A percentile compares a stretch with the other conserved stretches of the same genome.
phyloP scores from a whole-genome alignment of 345 rosid genomes.

The Eucalyptus regnans region DNA sequence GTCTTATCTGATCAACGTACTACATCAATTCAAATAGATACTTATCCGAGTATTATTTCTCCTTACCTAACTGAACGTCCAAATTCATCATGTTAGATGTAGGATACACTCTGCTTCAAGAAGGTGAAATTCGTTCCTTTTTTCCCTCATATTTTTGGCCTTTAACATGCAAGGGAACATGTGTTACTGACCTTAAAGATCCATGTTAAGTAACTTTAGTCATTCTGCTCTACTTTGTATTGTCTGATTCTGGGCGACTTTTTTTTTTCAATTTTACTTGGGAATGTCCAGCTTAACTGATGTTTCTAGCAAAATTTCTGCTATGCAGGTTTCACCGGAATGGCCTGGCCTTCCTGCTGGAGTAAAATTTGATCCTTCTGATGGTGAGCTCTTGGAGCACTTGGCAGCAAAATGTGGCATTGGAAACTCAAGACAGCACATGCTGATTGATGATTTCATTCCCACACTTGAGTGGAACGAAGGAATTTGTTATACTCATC shows the following conservation, averaged over 20 bases:
- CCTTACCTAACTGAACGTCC: neutral
- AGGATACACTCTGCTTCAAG: neutral
- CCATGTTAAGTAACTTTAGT: neutral
- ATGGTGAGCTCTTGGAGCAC: slow-evolving; percentile 56
- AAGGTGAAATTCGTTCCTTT: neutral
- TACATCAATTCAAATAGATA: neutral
- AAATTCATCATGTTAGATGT: neutral
- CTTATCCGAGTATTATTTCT: neutral
- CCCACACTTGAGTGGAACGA: slow-evolving; percentile 39
- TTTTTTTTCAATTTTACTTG: neutral
- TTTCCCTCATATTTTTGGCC: neutral
- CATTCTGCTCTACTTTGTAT: neutral
- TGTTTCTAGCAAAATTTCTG: neutral
- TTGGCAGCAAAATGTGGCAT: slow-evolving; percentile 69
- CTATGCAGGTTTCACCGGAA: slow-evolving; percentile 40
- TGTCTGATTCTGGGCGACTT: neutral
- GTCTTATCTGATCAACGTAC: neutral
- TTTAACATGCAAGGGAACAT: neutral
- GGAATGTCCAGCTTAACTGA: neutral
- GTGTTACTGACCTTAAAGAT: neutral
- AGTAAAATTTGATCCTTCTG: slow-evolving; percentile 94
- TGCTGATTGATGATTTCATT: slow-evolving; percentile 63
- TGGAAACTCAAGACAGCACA: slow-evolving; percentile 36
- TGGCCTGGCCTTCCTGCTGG: slow-evolving; percentile 96
- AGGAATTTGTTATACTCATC: slow-evolving; percentile 92